Conservation (phyloP, 2,329 filamentous ascomycete genomes). For the Thermothelomyces thermophilus region DNA sequence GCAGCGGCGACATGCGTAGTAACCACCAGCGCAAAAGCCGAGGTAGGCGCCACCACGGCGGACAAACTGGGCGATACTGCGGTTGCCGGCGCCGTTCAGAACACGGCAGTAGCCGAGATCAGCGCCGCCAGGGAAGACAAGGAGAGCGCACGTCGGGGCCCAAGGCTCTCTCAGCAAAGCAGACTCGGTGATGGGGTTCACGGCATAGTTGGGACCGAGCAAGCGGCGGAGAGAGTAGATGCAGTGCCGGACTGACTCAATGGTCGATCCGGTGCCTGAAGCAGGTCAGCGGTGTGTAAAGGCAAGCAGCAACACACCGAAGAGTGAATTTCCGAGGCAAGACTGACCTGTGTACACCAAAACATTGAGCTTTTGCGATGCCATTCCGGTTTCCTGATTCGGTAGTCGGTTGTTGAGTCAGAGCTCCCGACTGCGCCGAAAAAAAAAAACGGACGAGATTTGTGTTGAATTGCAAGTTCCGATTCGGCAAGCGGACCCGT, state of each 20-base stretch:
- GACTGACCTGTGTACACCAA: conserved; percentile 76
- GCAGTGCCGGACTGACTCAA: conserved; percentile 84
- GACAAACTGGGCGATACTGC: conserved; percentile 76
- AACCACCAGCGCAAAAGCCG: conserved; percentile 90
- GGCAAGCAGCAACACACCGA: not conserved
- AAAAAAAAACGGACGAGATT: not conserved
- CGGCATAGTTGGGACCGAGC: conserved; percentile 84
- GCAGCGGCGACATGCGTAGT: conserved; percentile 74
- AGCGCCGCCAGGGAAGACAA: conserved; percentile 91
- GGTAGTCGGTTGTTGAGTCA: conserved; percentile 12
- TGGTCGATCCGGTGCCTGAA: conserved; percentile 73
- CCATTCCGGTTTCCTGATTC: conserved; percentile 11
- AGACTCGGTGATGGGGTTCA: conserved; percentile 73
- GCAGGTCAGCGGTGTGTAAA: not conserved
- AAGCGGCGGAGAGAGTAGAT: conserved; percentile 79
- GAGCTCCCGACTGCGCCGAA: not conserved
- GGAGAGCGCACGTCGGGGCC: conserved; percentile 75
- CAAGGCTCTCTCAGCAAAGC: conserved; percentile 87
- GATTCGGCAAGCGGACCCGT: conserved; percentile 2
- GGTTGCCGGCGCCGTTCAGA: conserved; percentile 83
- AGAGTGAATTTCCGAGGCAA: not conserved
- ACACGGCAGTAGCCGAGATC: conserved; percentile 85
- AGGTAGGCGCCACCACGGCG: conserved; percentile 79
- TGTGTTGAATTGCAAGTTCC: not conserved
- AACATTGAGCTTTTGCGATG: conserved; percentile 61